These are phyloP conservation scores for Petunia hybrid DNA, from an alignment of 305 asterid genomes.

Conservation along the genomic window DNA sequence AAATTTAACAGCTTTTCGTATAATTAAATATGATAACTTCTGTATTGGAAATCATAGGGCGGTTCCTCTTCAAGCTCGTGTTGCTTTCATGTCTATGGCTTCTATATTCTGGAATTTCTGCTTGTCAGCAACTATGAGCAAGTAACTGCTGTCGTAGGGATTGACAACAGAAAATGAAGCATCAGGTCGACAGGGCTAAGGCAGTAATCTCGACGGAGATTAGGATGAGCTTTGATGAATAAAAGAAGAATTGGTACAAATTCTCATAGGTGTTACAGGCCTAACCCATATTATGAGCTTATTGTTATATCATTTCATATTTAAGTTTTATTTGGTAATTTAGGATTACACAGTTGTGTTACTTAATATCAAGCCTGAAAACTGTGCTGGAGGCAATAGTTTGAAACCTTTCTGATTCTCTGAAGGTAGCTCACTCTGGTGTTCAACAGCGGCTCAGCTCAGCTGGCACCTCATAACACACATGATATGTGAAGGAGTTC, in stretches of 20 bases:
- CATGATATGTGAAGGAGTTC: background rate
- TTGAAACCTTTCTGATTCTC: background rate
- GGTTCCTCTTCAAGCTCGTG: slow-evolving; percentile 92
- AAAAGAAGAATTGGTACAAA: too few relatives aligned
- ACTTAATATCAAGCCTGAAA: background rate
- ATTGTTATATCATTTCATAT: background rate
- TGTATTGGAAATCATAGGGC: slow-evolving; percentile 50
- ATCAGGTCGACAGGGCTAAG: too few relatives aligned
- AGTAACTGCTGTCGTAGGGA: slow-evolving; percentile 46
- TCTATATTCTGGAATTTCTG: slow-evolving; percentile 94
- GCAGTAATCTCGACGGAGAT: too few relatives aligned
- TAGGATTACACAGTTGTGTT: background rate
- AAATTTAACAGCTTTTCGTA: slow-evolving; percentile 26
- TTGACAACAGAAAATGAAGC: background rate
- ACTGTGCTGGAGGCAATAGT: slow-evolving; percentile 12
- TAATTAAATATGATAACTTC: slow-evolving; percentile 31
- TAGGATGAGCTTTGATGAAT: too few relatives aligned
- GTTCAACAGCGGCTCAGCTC: background rate
- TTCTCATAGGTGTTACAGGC: background rate
- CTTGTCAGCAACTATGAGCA: slow-evolving; percentile 82
- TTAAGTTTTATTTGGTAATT: background rate
- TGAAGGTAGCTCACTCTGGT: background rate
- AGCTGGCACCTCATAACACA: slow-evolving; percentile 10
- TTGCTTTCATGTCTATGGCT: slow-evolving; percentile 93
- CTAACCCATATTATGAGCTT: background rate